phyloP scores from a whole-genome alignment of 148 eudicot species.

The Bassia scoparia region DNA sequence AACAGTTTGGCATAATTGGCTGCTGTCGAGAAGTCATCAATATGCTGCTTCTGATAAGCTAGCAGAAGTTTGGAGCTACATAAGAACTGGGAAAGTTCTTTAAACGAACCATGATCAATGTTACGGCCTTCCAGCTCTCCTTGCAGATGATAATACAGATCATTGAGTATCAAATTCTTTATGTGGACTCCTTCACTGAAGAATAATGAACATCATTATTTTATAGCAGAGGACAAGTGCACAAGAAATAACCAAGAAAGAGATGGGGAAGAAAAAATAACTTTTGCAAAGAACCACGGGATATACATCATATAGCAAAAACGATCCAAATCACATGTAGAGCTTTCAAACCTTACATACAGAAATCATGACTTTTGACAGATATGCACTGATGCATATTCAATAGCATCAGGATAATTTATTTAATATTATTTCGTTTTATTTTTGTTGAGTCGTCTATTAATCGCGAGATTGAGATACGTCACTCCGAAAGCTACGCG shows the following conservation, averaged over 20 bases:
- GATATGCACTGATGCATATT: neutral
- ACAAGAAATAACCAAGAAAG: neutral
- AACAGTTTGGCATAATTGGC: conserved; percentile 40
- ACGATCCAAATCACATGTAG: neutral
- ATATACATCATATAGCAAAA: neutral
- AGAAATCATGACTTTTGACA: neutral
- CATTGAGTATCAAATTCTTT: conserved; percentile 60
- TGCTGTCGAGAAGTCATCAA: conserved; percentile 31
- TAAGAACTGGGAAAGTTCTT: conserved; percentile 68
- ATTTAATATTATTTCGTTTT: no score
- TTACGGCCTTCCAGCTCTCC: conserved; percentile 93
- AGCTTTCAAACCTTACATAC: neutral
- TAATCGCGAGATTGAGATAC: no score
- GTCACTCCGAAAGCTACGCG: no score
- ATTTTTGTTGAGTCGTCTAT: no score
- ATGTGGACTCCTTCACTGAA: conserved; percentile 73
- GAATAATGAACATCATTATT: conserved; percentile 8
- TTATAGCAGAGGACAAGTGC: neutral
- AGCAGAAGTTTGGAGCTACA: conserved; percentile 45
- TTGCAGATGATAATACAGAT: conserved; percentile 86
- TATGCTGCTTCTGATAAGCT: conserved; percentile 41
- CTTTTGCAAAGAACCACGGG: neutral
- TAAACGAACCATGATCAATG: conserved; percentile 72
- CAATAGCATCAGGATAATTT: neutral
- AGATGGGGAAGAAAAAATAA: neutral